phyloP scores from a whole-genome alignment of 768 basidiomycete species.

The Omphalotus guepiniiformis region DNA sequence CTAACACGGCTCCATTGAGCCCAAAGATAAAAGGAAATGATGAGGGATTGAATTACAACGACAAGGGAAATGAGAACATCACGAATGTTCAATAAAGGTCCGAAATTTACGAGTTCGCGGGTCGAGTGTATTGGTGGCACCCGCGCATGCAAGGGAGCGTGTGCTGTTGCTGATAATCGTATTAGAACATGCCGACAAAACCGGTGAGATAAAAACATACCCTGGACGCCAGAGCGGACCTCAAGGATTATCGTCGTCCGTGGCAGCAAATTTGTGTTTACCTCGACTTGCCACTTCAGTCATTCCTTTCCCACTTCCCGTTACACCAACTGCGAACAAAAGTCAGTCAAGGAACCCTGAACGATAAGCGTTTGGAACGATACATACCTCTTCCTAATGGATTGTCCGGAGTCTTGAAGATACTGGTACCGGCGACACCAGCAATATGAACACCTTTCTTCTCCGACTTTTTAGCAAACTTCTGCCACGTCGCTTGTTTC shows the following conservation, averaged over 20 bases:
- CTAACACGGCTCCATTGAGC: not conserved
- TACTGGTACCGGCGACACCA: constrained; percentile 82
- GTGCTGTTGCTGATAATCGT: too few species aligned
- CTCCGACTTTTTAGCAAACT: constrained; percentile 92
- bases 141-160: too few species aligned
- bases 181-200: too few species aligned
- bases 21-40: constrained; percentile 15
- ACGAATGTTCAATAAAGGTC: constrained; percentile 22
- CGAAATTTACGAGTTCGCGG: not conserved
- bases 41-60: constrained; percentile 25
- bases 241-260: constrained; percentile 39
- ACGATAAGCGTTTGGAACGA: constrained; percentile 18
- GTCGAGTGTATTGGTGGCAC: too few species aligned
- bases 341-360: constrained; percentile 15
- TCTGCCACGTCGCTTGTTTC: constrained; percentile 89
- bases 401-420: constrained; percentile 93
- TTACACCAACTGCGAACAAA: constrained; percentile 70
- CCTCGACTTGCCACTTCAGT: constrained; percentile 62
- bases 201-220: not conserved
- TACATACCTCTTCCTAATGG: constrained; percentile 76
- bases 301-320: constrained; percentile 87
- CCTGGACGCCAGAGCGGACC: not conserved
- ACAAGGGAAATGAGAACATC: constrained; percentile 26
- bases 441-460: constrained; percentile 92
- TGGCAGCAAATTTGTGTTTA: constrained; percentile 71